Evolutionary conservation across 768 basidiomycete genomes (phyloP).

Genomic region (Boletus reticulatus): DNA sequence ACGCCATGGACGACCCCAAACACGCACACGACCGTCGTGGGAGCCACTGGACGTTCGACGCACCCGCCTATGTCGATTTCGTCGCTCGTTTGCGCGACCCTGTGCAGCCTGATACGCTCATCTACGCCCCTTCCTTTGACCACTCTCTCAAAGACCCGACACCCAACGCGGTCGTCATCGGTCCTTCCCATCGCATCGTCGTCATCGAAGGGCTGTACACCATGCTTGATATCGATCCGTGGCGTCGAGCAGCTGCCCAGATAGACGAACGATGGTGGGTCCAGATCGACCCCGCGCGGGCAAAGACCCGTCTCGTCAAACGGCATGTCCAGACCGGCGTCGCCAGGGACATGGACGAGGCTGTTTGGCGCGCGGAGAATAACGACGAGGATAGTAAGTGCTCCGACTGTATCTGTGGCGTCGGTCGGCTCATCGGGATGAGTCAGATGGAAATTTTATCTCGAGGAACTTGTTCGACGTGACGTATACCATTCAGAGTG

Average conservation of each 20-base stretch:
- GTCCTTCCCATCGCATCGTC: slow-evolving; percentile 69
- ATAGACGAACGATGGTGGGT: slow-evolving; percentile 84
- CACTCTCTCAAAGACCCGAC: slow-evolving; percentile 87
- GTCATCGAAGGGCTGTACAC: slow-evolving; percentile 91
- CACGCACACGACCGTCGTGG: slow-evolving; percentile 81
- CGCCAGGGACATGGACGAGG: slow-evolving; percentile 60
- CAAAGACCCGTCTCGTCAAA: slow-evolving; percentile 56
- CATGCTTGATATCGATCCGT: slow-evolving; percentile 69
- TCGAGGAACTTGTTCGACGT: slow-evolving; percentile 37
- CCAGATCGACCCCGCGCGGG: slow-evolving; percentile 53
- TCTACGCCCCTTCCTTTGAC: slow-evolving; percentile 80
- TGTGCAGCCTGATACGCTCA: slow-evolving; percentile 11
- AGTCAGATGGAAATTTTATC: slow-evolving; percentile 45
- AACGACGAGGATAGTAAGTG: slow-evolving; percentile 77
- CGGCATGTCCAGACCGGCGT: slow-evolving; percentile 82
- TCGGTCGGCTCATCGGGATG: background rate
- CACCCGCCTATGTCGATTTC: slow-evolving; percentile 65
- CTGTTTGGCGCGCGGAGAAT: slow-evolving; percentile 65
- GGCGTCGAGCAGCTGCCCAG: slow-evolving; percentile 59
- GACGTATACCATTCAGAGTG: slow-evolving; percentile 40
- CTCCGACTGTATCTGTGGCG: background rate
- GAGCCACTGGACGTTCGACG: slow-evolving; percentile 90
- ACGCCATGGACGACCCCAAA: slow-evolving; percentile 69
- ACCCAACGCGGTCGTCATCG: slow-evolving; percentile 54
- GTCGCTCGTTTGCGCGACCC: slow-evolving; percentile 48